Percentiles rank a stretch among this genome's conserved stretches.
phyloP scores from a whole-genome alignment of 495 filamentous ascomycete species.

The Aspergillus heteromorphus region DNA sequence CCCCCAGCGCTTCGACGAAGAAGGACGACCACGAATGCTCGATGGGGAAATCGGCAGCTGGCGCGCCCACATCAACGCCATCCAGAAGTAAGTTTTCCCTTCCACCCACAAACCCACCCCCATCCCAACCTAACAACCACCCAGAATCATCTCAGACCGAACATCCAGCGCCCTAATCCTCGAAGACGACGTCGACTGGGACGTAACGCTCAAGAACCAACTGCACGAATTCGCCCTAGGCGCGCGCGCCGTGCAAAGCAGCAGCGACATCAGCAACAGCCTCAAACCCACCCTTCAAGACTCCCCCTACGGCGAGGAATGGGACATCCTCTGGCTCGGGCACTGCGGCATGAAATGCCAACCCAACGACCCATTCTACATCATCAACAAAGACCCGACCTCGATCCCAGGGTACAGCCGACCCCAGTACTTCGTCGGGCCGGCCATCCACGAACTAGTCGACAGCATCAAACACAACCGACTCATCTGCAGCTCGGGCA shows the following conservation, averaged over 20 bases:
- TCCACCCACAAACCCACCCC: neutral
- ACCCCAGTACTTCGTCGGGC: neutral
- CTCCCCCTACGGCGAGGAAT: slow-evolving; percentile 43
- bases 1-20: neutral
- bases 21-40: neutral
- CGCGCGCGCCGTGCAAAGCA: slow-evolving; percentile 10
- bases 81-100: neutral
- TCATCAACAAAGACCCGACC: slow-evolving; percentile 7
- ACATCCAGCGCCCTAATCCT: slow-evolving; percentile 24
- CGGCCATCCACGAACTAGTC: neutral
- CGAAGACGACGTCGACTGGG: slow-evolving; percentile 53
- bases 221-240: slow-evolving; percentile 36
- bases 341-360: slow-evolving; percentile 33
- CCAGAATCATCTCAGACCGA: neutral
- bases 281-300: neutral
- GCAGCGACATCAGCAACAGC: neutral
- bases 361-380: slow-evolving; percentile 1
- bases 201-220: slow-evolving; percentile 40
- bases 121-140: neutral
- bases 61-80: neutral
- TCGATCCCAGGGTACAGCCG: neutral
- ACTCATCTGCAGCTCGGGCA: neutral
- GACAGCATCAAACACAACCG: slow-evolving; percentile 3
- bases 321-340: slow-evolving; percentile 48
- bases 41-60: neutral